Evolutionary conservation across 306 rosid species (phyloP), one percentile per base, ranked within the genome.

Genomic region (Glycine tomentella): DNA sequence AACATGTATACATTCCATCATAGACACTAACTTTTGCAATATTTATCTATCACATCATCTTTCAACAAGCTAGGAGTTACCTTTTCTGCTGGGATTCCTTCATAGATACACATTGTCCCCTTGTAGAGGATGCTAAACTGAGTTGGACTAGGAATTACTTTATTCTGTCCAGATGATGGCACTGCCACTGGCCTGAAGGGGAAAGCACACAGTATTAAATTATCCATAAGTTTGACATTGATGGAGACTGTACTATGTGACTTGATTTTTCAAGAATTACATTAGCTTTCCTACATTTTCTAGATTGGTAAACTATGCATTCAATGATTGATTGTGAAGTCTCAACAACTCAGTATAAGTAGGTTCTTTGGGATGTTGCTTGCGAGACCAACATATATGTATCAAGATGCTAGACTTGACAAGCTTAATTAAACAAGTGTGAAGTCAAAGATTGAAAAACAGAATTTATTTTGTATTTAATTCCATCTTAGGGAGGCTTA

Each of bases 71-170:
- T 53, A 46, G 15, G 57, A 42, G 6, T 57, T 78, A 88, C 97
- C 90, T 90, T 92, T 48, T 86, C 90, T 70, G 87, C 89, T 64
- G 94, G 87, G 65, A 92, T 80, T 74, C 89, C 90, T 49, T 92
- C 89, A 80, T 86, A 92, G 80, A 85, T 82, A 59, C 72, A 84
- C 58, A 90, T 86, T 1, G 83, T 87, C 75, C 97, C 97, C 8
- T 88, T 87, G 20, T 83, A 92, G 73, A 83, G 74, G 73, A 92
- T 89, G 74, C 87, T 85, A 62, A 92, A 90, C 81, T 83, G 88
- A 81, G 79, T 75, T 25, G 78, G 50, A 81, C 66, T 16, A 40
- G 78, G 75, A 52, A 11, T 14, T 34, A 61, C 64, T 66, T 42
- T 50, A 66, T 75, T 81, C 53, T 36, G 42, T 56, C 84, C 87